Evolutionary conservation across 2,329 filamentous ascomycete species (phyloP), one percentile per base, ranked within the genome.

Genomic region (Thelonectria discophora): DNA sequence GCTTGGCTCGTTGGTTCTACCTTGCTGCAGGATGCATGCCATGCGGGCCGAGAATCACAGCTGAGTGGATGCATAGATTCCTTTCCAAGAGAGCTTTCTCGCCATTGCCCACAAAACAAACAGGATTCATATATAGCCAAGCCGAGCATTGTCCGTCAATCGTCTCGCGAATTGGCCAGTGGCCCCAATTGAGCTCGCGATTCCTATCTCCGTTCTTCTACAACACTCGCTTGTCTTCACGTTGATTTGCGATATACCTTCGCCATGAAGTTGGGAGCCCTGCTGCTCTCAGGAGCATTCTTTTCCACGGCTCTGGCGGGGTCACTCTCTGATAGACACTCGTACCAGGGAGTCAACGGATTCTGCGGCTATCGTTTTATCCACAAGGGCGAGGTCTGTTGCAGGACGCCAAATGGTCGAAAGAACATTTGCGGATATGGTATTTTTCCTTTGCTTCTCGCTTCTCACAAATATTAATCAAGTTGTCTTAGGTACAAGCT

Each of bases 191-290:
- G 24, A 51, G n/a, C 17, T 50, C 37, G 15, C n/a, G 27, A 13
- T 52, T 43, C 17, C 9, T 52, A 13, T 24, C 8, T 20, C 27
- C 10, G 6, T 46, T 52, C 15, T 13, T 58, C 13, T 13, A 37
- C 47, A 45, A 18, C 40, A 43, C 40, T 43, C 27, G 5, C 27
- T 30, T 30, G 27, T 30, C 40, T 43, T 43, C 17, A 52, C 39
- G 11, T 30, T 30, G 30, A 40, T 20, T 50, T 21, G 15, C 39
- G 30, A 40, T 20, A 18, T 9, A 45, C 42, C 48, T 47, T 45
- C 55, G 47, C 15, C 17, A 59, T 59, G 56, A 59, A 45, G 34
- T 24, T 59, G 8, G 42, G 49, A 48, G 32, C 56, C n/a, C 20
- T 59, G 12, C 21, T 59, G 49, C 49, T 59, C 21, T 59, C 49